Conservation (phyloP, 129 eudicot genomes). For the Helichrysum umbraculigerum region DNA sequence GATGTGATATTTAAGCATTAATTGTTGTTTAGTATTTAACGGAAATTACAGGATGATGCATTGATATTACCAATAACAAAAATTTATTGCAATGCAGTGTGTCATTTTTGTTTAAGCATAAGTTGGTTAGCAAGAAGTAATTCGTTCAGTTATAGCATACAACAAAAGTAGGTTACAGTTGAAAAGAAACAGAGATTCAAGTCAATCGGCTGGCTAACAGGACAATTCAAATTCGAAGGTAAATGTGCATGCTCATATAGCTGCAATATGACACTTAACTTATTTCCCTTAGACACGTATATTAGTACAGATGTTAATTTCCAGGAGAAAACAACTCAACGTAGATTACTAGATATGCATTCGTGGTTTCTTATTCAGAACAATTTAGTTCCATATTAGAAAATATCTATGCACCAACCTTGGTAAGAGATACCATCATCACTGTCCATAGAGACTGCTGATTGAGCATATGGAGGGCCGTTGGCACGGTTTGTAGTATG, state of each 20-base stretch:
- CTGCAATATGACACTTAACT: background rate
- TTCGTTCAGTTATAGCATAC: too few species aligned
- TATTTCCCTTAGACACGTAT: too few species aligned
- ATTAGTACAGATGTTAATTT: too few species aligned
- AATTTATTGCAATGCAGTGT: too few species aligned
- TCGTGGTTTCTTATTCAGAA: background rate
- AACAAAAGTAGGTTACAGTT: too few species aligned
- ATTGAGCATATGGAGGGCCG: conserved; percentile 76
- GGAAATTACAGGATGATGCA: too few species aligned
- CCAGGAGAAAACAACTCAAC: too few species aligned
- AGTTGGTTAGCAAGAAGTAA: too few species aligned
- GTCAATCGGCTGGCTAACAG: background rate
- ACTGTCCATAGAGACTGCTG: conserved; percentile 67
- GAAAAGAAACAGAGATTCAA: background rate
- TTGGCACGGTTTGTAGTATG: conserved; percentile 71
- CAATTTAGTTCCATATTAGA: background rate
- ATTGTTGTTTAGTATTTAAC: too few species aligned
- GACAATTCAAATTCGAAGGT: background rate
- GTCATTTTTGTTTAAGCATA: too few species aligned
- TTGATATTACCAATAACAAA: too few species aligned
- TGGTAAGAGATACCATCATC: conserved; percentile 85
- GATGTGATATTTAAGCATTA: too few species aligned
- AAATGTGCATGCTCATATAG: background rate
- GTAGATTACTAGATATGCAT: background rate
- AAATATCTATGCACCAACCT: conserved; percentile 42